phyloP scores from a whole-genome alignment of 1,139 yeast genomes.

The Blastobotrys buckinghamii region DNA sequence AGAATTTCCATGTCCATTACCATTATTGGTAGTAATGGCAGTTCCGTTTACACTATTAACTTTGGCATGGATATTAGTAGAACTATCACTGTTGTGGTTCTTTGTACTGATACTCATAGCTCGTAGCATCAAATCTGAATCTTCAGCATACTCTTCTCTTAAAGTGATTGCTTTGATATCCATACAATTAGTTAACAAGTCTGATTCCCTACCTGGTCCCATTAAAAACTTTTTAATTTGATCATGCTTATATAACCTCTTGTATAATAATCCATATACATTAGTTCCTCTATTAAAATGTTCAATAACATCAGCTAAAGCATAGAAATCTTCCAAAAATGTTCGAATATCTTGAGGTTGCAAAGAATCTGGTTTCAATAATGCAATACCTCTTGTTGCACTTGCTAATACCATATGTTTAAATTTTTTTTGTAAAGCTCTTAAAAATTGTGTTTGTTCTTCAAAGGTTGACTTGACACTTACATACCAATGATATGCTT shows the following conservation, averaged over 20 bases:
- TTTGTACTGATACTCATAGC: constrained; percentile 6
- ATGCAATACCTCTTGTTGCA: constrained; percentile 8
- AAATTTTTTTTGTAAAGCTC: constrained; percentile 5
- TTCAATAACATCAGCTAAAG: constrained; percentile 11
- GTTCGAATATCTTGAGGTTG: constrained; percentile 1
- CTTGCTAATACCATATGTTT: constrained; percentile 8
- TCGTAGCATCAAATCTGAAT: constrained; percentile 8
- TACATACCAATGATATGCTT: constrained; percentile 12
- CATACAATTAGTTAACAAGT: constrained; percentile 9
- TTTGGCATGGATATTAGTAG: too few relatives aligned
- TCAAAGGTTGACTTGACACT: constrained; percentile 5
- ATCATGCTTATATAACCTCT: constrained; percentile 9
- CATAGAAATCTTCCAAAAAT: constrained; percentile 8
- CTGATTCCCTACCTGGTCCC: constrained; percentile 11
- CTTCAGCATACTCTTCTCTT: constrained; percentile 9
- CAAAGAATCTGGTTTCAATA: constrained; percentile 7
- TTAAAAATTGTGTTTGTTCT: constrained; percentile 7
- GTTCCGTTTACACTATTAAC: too few relatives aligned
- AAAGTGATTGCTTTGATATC: constrained; percentile 10
- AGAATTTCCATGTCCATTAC: too few relatives aligned
- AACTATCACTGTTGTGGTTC: not conserved
- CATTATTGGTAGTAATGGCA: too few relatives aligned
- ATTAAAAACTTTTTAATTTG: constrained; percentile 9
- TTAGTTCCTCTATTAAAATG: constrained; percentile 11
- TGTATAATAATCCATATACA: constrained; percentile 9